These are phyloP conservation scores for Isochrysis galbana DNA, from an alignment of 78 protist species.

Conservation along the genomic window DNA sequence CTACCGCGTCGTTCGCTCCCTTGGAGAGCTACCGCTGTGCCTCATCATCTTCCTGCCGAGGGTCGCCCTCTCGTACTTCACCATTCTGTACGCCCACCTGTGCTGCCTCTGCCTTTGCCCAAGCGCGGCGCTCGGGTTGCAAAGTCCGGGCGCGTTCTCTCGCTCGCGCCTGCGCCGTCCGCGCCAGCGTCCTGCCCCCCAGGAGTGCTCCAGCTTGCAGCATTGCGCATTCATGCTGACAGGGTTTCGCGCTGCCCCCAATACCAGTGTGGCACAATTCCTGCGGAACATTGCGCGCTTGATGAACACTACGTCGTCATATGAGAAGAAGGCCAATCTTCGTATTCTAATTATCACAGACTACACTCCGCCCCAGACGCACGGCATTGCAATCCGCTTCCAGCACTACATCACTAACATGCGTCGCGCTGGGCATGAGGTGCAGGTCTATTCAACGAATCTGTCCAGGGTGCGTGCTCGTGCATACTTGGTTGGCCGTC, in stretches of 20 bases:
- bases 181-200: too few relatives aligned
- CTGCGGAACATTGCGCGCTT: neutral
- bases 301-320: neutral
- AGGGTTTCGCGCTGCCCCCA: too few relatives aligned
- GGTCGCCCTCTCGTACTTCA: neutral
- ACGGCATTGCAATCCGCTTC: conserved; percentile 44
- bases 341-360: conserved; percentile 35
- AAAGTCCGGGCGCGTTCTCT: too few relatives aligned
- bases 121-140: too few relatives aligned
- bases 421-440: conserved; percentile 12
- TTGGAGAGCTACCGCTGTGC: neutral
- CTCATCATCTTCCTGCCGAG: neutral
- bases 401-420: neutral
- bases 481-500: too few relatives aligned
- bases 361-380: conserved; percentile 42
- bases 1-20: neutral
- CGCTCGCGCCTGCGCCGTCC: too few relatives aligned
- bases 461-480: neutral
- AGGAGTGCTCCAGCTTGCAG: too few relatives aligned
- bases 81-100: too few relatives aligned
- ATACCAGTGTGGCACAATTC: neutral
- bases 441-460: conserved; percentile 4
- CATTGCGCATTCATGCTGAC: too few relatives aligned
- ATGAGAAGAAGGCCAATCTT: neutral
- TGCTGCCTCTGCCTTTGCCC: too few relatives aligned